phyloP scores from a whole-genome alignment of 306 rosid genomes.

The Cicer pinnatifidum region DNA sequence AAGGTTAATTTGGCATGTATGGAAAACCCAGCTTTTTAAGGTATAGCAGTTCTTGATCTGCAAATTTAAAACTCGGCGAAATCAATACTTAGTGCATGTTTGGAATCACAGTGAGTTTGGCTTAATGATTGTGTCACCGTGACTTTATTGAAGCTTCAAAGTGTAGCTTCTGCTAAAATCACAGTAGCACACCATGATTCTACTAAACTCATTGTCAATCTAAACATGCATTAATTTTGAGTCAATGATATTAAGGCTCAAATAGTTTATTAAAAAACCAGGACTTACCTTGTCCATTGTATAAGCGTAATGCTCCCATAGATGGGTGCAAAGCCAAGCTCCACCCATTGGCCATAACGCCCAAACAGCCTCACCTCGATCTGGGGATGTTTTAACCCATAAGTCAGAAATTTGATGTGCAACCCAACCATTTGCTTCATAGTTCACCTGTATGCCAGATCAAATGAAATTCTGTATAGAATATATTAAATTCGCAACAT shows the following conservation, averaged over 20 bases:
- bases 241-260: slow-evolving; percentile 16
- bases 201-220: no score
- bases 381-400: slow-evolving; percentile 95
- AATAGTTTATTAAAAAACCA: slow-evolving; percentile 33
- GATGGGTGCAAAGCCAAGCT: slow-evolving; percentile 88
- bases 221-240: slow-evolving; percentile 13
- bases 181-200: no score
- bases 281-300: slow-evolving; percentile 83
- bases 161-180: no score
- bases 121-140: no score
- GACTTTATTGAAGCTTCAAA: no score
- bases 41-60: slow-evolving; percentile 14
- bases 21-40: slow-evolving; percentile 24
- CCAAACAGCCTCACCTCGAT: slow-evolving; percentile 90
- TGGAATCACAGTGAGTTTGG: no score
- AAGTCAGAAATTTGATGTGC: slow-evolving; percentile 89
- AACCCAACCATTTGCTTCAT: slow-evolving; percentile 91
- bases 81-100: no score
- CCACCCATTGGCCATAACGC: slow-evolving; percentile 99
- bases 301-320: slow-evolving; percentile 93
- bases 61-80: neutral
- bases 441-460: slow-evolving; percentile 72
- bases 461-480: slow-evolving; percentile 31
- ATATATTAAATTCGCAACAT: slow-evolving; percentile 34
- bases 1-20: slow-evolving; percentile 21